Conservation (phyloP, 2,329 filamentous ascomycete genomes). For the Xylaria sp. region DNA sequence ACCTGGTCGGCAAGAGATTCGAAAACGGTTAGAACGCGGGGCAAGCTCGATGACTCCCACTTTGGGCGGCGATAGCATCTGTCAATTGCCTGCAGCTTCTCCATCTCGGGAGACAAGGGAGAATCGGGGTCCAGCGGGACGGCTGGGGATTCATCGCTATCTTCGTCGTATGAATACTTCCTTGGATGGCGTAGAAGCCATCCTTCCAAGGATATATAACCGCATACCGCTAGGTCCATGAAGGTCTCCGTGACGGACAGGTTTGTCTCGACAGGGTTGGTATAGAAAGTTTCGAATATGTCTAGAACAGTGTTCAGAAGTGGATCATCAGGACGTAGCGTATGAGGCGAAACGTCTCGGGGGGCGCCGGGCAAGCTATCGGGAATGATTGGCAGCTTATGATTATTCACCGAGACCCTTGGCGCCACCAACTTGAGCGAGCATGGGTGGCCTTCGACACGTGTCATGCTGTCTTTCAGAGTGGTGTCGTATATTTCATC, state of each 20-base stretch:
- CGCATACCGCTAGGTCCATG: slow-evolving; percentile 80
- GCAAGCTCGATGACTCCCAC: slow-evolving; percentile 54
- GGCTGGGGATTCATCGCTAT: slow-evolving; percentile 36
- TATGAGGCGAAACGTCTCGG: slow-evolving; percentile 63
- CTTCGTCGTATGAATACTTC: slow-evolving; percentile 60
- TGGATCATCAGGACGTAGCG: slow-evolving; percentile 64
- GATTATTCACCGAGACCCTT: slow-evolving; percentile 57
- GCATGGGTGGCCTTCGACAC: slow-evolving; percentile 74
- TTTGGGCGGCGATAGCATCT: slow-evolving; percentile 56
- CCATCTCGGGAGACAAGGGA: slow-evolving; percentile 40
- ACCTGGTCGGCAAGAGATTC: slow-evolving; percentile 66
- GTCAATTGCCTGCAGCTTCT: slow-evolving; percentile 51
- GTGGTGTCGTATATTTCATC: slow-evolving; percentile 74
- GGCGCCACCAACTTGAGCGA: slow-evolving; percentile 70
- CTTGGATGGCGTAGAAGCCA: slow-evolving; percentile 80
- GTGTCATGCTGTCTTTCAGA: slow-evolving; percentile 69
- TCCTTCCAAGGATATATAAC: slow-evolving; percentile 82
- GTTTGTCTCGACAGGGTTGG: slow-evolving; percentile 91
- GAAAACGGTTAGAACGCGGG: slow-evolving; percentile 59
- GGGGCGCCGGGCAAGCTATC: slow-evolving; percentile 63
- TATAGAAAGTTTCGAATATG: slow-evolving; percentile 78
- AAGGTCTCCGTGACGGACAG: slow-evolving; percentile 83
- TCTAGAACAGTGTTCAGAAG: slow-evolving; percentile 68
- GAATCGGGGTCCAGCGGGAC: slow-evolving; percentile 25
- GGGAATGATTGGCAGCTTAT: slow-evolving; percentile 57